Conservation (phyloP, 495 filamentous ascomycete species). For the Aspergillus sclerotioniger region DNA sequence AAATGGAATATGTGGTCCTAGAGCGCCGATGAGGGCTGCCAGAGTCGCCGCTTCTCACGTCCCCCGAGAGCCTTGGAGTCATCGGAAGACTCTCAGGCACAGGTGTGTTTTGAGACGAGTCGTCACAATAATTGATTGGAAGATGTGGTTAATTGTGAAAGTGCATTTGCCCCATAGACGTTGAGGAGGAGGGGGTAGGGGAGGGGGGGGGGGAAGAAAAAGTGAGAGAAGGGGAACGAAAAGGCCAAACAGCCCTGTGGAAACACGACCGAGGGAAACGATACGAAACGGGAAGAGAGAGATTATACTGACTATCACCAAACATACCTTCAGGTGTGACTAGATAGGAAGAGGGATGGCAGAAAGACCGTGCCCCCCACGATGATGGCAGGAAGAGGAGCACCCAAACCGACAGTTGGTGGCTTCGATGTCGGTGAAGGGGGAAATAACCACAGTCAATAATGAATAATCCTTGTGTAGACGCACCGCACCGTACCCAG, state of each 20-base stretch:
- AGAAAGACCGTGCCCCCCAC: background rate
- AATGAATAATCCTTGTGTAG: conserved; percentile 1
- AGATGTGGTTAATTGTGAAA: background rate
- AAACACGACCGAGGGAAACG: background rate
- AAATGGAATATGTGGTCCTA: background rate
- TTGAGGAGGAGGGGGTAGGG: background rate
- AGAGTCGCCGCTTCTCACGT: background rate
- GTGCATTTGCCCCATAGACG: background rate
- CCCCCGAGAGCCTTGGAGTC: background rate
- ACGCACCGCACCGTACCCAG: background rate
- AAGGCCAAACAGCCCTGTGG: background rate
- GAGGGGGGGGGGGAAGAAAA: background rate
- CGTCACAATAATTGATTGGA: background rate
- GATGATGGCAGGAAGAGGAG: background rate
- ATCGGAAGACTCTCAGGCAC: background rate
- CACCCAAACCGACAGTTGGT: background rate
- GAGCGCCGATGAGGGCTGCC: background rate
- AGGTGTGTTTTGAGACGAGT: background rate
- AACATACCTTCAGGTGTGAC: background rate
- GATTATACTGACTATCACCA: background rate
- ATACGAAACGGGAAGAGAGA: background rate
- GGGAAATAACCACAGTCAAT: background rate
- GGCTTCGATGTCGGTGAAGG: background rate
- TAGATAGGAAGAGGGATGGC: background rate
- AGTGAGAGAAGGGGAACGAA: background rate